phyloP scores from a whole-genome alignment of 768 basidiomycete genomes.

The Xerocomus spinulosus region DNA sequence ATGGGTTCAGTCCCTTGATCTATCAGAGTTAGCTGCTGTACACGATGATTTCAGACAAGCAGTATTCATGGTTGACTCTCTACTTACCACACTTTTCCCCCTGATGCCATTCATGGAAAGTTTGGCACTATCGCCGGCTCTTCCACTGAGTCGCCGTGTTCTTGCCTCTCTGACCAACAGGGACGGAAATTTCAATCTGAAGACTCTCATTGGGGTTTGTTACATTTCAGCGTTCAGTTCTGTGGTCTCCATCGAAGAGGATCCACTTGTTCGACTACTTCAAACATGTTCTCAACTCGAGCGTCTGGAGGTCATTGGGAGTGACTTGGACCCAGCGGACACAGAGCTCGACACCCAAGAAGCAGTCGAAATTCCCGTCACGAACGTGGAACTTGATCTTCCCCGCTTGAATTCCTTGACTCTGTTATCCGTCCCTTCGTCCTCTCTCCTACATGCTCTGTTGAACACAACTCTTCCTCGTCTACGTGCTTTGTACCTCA shows the following conservation, averaged over 20 bases:
- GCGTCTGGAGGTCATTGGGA: conserved; percentile 58
- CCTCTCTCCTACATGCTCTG: conserved; percentile 57
- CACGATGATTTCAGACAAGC: conserved; percentile 43
- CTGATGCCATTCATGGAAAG: conserved; percentile 59
- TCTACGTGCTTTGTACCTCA: conserved; percentile 60
- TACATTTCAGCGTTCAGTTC: conserved; percentile 38
- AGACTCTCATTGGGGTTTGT: conserved; percentile 50
- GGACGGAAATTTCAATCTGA: conserved; percentile 47
- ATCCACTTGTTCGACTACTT: conserved; percentile 56
- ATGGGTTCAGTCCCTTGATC: conserved; percentile 75
- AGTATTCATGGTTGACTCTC: conserved; percentile 54
- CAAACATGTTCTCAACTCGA: conserved; percentile 53
- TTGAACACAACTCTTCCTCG: conserved; percentile 57
- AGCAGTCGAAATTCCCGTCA: conserved; percentile 19
- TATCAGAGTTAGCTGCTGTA: conserved; percentile 48
- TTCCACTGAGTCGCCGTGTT: conserved; percentile 58
- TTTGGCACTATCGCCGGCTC: conserved; percentile 51
- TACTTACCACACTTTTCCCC: conserved; percentile 62
- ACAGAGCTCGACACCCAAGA: conserved; percentile 30
- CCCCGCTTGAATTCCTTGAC: conserved; percentile 55
- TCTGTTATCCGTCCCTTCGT: conserved; percentile 62
- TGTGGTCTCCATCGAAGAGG: conserved; percentile 34
- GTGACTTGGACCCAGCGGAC: conserved; percentile 53
- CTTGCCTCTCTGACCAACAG: conserved; percentile 48
- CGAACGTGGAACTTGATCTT: conserved; percentile 44